Conservation (phyloP, 2,329 filamentous ascomycete genomes). For the Calycina herbarum region DNA sequence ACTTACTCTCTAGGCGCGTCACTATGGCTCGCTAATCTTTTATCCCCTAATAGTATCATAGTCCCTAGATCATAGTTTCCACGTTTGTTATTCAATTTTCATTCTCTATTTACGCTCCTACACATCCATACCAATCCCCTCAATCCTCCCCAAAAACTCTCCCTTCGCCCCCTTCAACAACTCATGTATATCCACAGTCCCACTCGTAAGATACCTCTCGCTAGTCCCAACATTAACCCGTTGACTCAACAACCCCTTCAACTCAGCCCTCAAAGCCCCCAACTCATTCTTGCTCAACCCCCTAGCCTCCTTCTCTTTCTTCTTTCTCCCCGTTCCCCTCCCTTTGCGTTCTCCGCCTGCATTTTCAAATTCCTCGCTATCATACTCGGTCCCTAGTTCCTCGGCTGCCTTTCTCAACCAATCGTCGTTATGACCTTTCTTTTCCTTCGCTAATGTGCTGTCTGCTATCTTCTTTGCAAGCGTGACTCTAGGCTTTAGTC, state of each 20-base stretch:
- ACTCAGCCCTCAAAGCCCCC: constrained; percentile 65
- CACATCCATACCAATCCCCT: constrained; percentile 36
- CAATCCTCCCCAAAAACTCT: constrained; percentile 40
- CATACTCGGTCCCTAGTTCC: constrained; percentile 91
- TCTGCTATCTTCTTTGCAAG: constrained; percentile 89
- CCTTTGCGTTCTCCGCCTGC: constrained; percentile 60
- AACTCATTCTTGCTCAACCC: constrained; percentile 73
- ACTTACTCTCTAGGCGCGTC: no score
- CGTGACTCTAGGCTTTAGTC: constrained; percentile 73
- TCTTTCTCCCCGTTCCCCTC: constrained; percentile 70
- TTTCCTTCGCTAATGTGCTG: constrained; percentile 80
- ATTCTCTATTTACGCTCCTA: neutral
- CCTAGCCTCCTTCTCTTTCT: constrained; percentile 71
- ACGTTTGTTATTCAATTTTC: neutral
- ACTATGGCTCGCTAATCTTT: no score
- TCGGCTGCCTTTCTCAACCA: constrained; percentile 85
- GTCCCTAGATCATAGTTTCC: no score
- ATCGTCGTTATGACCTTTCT: constrained; percentile 77
- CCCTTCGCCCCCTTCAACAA: constrained; percentile 64
- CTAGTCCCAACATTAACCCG: constrained; percentile 86
- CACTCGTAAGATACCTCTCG: constrained; percentile 80
- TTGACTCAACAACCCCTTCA: constrained; percentile 68
- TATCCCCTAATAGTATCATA: no score
- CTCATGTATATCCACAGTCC: constrained; percentile 78
- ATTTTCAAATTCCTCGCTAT: constrained; percentile 79